These are phyloP conservation scores for Bremia lactucae DNA, from an alignment of 352 stramenopile genomes.

Conservation along the genomic window DNA sequence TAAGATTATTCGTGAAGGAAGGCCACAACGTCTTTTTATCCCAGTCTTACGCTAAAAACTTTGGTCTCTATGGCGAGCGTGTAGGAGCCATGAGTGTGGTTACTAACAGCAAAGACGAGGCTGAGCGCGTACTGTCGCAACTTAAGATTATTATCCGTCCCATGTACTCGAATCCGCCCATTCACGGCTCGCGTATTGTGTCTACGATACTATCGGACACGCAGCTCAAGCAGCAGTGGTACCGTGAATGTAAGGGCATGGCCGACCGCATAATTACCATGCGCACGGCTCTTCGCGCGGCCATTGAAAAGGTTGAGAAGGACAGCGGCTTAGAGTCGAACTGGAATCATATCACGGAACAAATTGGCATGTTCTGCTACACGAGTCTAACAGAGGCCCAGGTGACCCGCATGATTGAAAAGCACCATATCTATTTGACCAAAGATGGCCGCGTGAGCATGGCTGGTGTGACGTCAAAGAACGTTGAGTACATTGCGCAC, in stretches of 20 bases:
- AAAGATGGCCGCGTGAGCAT: slow-evolving; percentile 97
- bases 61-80: slow-evolving; percentile 98
- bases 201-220: slow-evolving; percentile 91
- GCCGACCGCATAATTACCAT: slow-evolving; percentile 93
- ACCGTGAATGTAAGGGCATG: slow-evolving; percentile 93
- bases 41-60: slow-evolving; percentile 99
- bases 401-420: slow-evolving; percentile 88
- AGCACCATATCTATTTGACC: slow-evolving; percentile 98
- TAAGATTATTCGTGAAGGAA: slow-evolving; percentile 97
- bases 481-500: slow-evolving; percentile 94
- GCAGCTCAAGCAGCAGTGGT: slow-evolving; percentile 89
- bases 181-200: slow-evolving; percentile 97
- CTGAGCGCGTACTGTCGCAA: slow-evolving; percentile 91
- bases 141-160: slow-evolving; percentile 98
- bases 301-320: slow-evolving; percentile 74
- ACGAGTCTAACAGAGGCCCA: slow-evolving; percentile 93
- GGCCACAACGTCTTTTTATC: slow-evolving; percentile 95
- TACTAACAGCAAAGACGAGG: slow-evolving; percentile 89
- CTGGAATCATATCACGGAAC: slow-evolving; percentile 97
- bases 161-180: slow-evolving; percentile 99
- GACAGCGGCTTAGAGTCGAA: slow-evolving; percentile 71
- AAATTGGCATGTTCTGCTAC: slow-evolving; percentile 99
- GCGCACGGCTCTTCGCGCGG: slow-evolving; percentile 73
- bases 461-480: slow-evolving; percentile 93
- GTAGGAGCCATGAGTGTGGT: slow-evolving; percentile 95